These are phyloP conservation scores for Leptoxyphium fumago DNA, from an alignment of 2,329 filamentous ascomycete genomes.

Conservation along the genomic window DNA sequence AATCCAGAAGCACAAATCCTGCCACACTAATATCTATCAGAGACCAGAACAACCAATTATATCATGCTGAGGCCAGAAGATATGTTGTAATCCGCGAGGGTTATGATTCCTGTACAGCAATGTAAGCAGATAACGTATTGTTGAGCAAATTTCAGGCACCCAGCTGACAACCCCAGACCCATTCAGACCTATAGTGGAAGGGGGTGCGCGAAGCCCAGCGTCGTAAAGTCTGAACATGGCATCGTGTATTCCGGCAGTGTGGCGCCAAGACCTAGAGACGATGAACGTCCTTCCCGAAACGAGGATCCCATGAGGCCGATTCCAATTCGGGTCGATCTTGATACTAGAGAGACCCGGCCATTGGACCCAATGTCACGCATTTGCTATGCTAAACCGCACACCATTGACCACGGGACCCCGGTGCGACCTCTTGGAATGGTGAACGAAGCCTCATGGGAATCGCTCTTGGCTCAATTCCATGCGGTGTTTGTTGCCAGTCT, in stretches of 20 bases:
- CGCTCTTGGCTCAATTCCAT: constrained; percentile 2
- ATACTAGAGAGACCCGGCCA: neutral
- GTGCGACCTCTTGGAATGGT: constrained; percentile 10
- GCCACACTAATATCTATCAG: neutral
- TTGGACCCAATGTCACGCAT: constrained; percentile 8
- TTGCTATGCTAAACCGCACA: constrained; percentile 8
- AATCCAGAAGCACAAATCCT: neutral
- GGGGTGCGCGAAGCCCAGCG: neutral
- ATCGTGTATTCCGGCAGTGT: constrained; percentile 11
- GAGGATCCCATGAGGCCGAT: constrained; percentile 6
- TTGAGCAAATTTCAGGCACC: too few species aligned
- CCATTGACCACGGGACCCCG: constrained; percentile 13
- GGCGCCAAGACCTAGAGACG: neutral
- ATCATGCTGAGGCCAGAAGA: constrained; percentile 11
- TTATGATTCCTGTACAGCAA: constrained; percentile 5
- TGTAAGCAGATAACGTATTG: neutral
- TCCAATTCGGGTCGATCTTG: constrained; percentile 8
- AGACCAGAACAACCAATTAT: constrained; percentile 3
- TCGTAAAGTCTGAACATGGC: constrained; percentile 11
- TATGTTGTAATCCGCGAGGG: constrained; percentile 13
- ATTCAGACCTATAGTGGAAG: neutral
- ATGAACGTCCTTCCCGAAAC: constrained; percentile 3
- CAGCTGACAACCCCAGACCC: neutral
- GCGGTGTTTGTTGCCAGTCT: constrained; percentile 1
- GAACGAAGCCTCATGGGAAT: constrained; percentile 1